Evolutionary conservation across 2,329 filamentous ascomycete genomes (phyloP), one percentile per base, ranked within the genome.

Genomic region (Aureobasidium mangrovei): DNA sequence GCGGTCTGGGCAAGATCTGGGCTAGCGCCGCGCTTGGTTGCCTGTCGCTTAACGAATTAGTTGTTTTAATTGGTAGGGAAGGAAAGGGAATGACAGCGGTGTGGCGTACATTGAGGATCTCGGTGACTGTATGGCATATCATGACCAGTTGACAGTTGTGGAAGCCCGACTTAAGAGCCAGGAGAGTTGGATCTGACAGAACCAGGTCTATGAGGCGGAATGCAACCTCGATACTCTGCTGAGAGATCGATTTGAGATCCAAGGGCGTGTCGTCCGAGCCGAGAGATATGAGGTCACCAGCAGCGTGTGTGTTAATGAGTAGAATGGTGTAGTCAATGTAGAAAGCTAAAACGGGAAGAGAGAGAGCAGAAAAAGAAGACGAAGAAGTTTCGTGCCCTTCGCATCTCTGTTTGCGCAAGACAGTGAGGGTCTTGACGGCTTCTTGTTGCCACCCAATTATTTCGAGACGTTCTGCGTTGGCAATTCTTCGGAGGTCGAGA

Each of bases 81-180:
- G 2, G 12, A 4, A 1, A 12, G 9, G 7, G 3, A 9, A 1
- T n/a, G 4, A 4, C 3, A 7, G 3, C 12, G n/a, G n/a, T n/a
- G n/a, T n/a, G n/a, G 31, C 47, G n/a, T 41, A 51, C 36, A 40
- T 40, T 40, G 4, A 51, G 10, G n/a, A 51, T 51, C 4, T 51
- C 47, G 47, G 36, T 51, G 0, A 7, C 26, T 8, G 47, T 38
- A 24, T 51, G 47, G 9, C 47, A 51, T 4, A 51, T 51, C 47
- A 51, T 51, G 18, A 51, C 41, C 9, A 51, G 29, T 9, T 41
- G 36, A 10, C 41, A 40, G n/a, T 51, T 51, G 29, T 51, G 47
- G 6, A 33, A 40, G 4, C 47, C 47, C 32, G 40, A 51, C 47
- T 33, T 51, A 10, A 40, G 38, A n/a, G 32, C 27, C 3, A 51